Evolutionary conservation across 306 rosid species (phyloP).

Genomic region (Casuarina cunninghamiana): DNA sequence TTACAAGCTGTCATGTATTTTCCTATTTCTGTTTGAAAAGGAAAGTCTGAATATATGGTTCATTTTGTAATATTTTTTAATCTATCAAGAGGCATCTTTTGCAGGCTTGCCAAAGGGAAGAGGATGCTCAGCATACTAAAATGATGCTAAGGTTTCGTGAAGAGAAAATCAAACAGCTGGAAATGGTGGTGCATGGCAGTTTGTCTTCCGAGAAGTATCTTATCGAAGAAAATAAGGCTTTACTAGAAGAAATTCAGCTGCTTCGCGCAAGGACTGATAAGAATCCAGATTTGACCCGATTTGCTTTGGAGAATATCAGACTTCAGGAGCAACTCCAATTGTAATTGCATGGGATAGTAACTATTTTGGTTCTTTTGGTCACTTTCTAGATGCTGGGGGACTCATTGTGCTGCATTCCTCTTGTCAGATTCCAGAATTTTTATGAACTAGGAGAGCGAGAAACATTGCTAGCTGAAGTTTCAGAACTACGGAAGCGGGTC

Average conservation of each 20-base stretch:
- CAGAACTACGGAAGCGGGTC: conserved; percentile 84
- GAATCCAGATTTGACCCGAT: conserved; percentile 53
- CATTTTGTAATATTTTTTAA: conserved; percentile 27
- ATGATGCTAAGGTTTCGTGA: conserved; percentile 56
- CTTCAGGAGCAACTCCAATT: conserved; percentile 55
- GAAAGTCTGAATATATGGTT: not conserved
- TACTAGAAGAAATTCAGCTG: conserved; percentile 56
- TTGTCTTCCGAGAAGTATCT: conserved; percentile 73
- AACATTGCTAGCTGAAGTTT: conserved; percentile 64
- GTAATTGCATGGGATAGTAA: conserved; percentile 47
- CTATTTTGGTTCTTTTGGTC: conserved; percentile 24
- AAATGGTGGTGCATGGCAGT: conserved; percentile 58
- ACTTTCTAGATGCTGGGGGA: conserved; percentile 24
- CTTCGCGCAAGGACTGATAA: conserved; percentile 56
- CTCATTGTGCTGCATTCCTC: conserved; percentile 39
- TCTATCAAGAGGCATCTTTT: conserved; percentile 28
- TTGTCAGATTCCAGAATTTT: conserved; percentile 63
- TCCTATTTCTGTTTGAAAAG: not conserved
- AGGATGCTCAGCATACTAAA: conserved; percentile 50
- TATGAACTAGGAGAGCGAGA: conserved; percentile 81
- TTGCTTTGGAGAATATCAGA: conserved; percentile 63
- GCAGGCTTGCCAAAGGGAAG: conserved; percentile 75
- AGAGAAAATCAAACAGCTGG: conserved; percentile 78
- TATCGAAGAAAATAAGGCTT: conserved; percentile 67
- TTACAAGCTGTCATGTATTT: conserved; percentile 3